Base-by-base conservation (phyloP, 176 grass and related monocot species). In the Eragrostis nindensis region DNA sequence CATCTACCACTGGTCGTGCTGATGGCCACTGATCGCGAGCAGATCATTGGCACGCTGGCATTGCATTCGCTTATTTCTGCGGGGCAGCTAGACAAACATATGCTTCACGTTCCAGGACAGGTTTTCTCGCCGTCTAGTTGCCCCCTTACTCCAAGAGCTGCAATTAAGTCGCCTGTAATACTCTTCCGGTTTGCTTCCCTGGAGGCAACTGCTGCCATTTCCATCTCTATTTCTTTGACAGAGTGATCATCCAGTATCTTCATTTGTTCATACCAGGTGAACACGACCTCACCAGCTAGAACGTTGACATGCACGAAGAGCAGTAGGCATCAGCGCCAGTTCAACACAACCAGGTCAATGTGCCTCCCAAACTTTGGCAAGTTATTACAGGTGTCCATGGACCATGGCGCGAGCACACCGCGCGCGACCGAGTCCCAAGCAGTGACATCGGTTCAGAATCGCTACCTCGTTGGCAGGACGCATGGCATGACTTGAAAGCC, bases 241-340 rank as follows among this genome's bases (percentile, higher is more conserved):
- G 49, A 27, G 7, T 46, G 18, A 10, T 11, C 13, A 60, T 14
- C 57, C 24, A 13, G 41, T 50, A 79, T 84, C 55, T 75, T n/a
- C 15, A 47, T 45, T 21, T 44, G 70, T 84, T 89, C 87, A 84
- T 46, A 84, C 81, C 42, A 45, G 50, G 43, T 16, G 69, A 88
- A 75, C 75, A 79, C 61, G 75, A 73, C 52, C 50, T 8, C 22
- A 22, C 50, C 68, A 41, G 74, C 86, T 75, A 61, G 69, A 84
- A 75, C 15, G 26, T 72, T 66, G 80, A 27, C 63, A 38, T 25
- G 13, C 74, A 21, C 30, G 21, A 14, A 14, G 13, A 30, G 11
- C 30, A 17, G 41, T 72, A 69, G 54, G 43, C 43, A 50, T 32
- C 30, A 48, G 43, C 59, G 27, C 19, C 18, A 27, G 26, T 68